A percentile compares a stretch with the other conserved stretches of the same genome.
phyloP scores from a whole-genome alignment of 345 rosid species.

The Clausena lansium region DNA sequence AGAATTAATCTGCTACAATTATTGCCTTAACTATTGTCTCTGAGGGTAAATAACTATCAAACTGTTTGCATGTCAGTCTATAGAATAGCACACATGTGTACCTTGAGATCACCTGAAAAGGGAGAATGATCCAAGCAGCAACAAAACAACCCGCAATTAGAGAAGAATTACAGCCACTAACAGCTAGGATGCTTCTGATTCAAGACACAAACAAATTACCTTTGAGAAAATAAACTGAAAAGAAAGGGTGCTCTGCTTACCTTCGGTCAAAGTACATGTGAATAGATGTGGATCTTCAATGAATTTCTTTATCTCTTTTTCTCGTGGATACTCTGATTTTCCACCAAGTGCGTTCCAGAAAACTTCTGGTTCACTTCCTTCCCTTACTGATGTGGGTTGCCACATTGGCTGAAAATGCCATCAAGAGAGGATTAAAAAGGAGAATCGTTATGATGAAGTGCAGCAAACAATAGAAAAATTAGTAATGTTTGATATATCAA shows the following conservation, averaged over 20 bases:
- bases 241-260: slow-evolving; percentile 43
- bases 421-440: slow-evolving; percentile 1
- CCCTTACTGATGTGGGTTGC: slow-evolving; percentile 72
- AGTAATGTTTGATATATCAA: neutral
- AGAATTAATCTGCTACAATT: neutral
- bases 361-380: slow-evolving; percentile 74
- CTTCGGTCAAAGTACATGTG: slow-evolving; percentile 38
- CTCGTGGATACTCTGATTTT: slow-evolving; percentile 69
- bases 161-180: slow-evolving; percentile 32
- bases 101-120: slow-evolving; percentile 77
- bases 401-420: slow-evolving; percentile 55
- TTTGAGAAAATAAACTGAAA: slow-evolving; percentile 24
- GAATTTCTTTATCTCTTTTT: slow-evolving; percentile 44
- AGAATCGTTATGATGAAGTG: neutral
- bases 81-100: slow-evolving; percentile 26
- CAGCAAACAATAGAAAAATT: neutral
- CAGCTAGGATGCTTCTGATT: slow-evolving; percentile 45
- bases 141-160: slow-evolving; percentile 43
- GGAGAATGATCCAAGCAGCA: slow-evolving; percentile 42
- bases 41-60: slow-evolving; percentile 1
- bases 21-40: neutral
- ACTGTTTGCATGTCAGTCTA: slow-evolving; percentile 11
- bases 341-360: slow-evolving; percentile 88
- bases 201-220: slow-evolving; percentile 41
- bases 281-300: slow-evolving; percentile 72